Percentiles rank a stretch among this genome's conserved stretches.
phyloP scores from a whole-genome alignment of 495 filamentous ascomycete genomes.

The Hypoxylon intermedium region DNA sequence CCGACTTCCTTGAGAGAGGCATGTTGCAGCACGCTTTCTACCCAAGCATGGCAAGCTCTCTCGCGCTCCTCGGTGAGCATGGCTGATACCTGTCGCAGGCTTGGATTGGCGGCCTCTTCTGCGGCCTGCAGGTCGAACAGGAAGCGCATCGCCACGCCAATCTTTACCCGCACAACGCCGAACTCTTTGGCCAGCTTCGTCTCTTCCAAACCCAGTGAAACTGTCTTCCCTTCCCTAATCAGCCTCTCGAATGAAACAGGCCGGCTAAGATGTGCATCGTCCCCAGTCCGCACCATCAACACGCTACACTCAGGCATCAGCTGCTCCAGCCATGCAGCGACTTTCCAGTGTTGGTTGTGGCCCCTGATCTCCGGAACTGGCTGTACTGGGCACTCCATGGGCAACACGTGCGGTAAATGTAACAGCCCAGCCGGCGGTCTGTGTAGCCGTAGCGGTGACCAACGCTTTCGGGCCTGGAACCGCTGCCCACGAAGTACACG shows the following conservation, averaged over 20 bases:
- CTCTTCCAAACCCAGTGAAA: constrained; percentile 24
- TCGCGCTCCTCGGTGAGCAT: constrained; percentile 32
- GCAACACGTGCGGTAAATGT: constrained; percentile 35
- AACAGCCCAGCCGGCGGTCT: constrained; percentile 27
- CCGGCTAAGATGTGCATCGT: constrained; percentile 34
- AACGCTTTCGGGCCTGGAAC: background rate
- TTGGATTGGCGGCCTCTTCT: constrained; percentile 28
- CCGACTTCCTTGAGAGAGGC: constrained; percentile 30
- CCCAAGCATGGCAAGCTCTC: constrained; percentile 29
- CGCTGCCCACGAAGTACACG: constrained; percentile 30
- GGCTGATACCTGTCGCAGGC: constrained; percentile 22
- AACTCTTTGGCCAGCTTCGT: constrained; percentile 20
- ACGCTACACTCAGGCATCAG: constrained; percentile 34
- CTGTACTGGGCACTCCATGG: constrained; percentile 27
- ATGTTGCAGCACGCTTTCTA: constrained; percentile 33
- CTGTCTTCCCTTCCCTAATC: constrained; percentile 10
- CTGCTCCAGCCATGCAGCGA: constrained; percentile 27
- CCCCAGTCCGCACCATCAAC: constrained; percentile 36
- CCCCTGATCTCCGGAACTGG: constrained; percentile 12
- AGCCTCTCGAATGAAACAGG: constrained; percentile 34
- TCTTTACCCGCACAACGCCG: constrained; percentile 31
- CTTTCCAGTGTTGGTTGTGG: constrained; percentile 6
- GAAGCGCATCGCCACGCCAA: constrained; percentile 33
- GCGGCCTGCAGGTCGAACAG: constrained; percentile 29
- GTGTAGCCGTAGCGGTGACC: constrained; percentile 25